phyloP scores from a whole-genome alignment of 148 eudicot species.

The Camellia sinensis region DNA sequence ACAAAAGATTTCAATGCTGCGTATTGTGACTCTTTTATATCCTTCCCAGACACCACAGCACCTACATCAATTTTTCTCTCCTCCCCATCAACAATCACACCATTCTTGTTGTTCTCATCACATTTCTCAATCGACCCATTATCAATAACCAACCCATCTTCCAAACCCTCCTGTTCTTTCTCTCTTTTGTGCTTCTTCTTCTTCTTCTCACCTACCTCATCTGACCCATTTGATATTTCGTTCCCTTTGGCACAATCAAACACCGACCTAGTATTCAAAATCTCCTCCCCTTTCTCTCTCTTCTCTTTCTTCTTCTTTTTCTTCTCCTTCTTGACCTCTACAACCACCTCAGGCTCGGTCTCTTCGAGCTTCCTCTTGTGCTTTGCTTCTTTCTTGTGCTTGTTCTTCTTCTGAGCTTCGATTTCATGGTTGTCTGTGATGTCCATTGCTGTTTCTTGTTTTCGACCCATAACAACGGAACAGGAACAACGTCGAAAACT shows the following conservation, averaged over 20 bases:
- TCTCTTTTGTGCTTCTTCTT: conserved; percentile 23
- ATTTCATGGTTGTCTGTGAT: conserved; percentile 15
- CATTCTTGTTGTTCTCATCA: conserved; percentile 13
- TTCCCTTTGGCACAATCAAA: background rate
- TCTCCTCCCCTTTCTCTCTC: conserved; percentile 19
- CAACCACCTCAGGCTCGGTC: conserved; percentile 24
- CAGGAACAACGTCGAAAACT: background rate
- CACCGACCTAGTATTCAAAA: conserved; percentile 18
- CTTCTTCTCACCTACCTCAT: conserved; percentile 21
- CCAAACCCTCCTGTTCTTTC: background rate
- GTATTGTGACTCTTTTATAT: conserved; percentile 48
- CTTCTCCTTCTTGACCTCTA: conserved; percentile 38
- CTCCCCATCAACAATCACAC: conserved; percentile 24
- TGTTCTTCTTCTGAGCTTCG: conserved; percentile 33
- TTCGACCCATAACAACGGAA: conserved; percentile 10
- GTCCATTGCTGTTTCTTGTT: conserved; percentile 8
- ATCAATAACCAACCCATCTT: background rate
- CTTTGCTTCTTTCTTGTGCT: conserved; percentile 31
- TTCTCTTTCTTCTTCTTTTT: conserved; percentile 40
- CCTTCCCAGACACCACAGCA: conserved; percentile 79
- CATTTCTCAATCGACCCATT: conserved; percentile 4
- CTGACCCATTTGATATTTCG: conserved; percentile 18
- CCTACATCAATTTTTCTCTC: conserved; percentile 45
- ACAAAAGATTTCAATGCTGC: conserved; percentile 50
- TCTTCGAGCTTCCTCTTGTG: conserved; percentile 50